These are phyloP conservation scores for Camellia oleifera DNA, from an alignment of 179 eudicot species.

Conservation along the genomic window DNA sequence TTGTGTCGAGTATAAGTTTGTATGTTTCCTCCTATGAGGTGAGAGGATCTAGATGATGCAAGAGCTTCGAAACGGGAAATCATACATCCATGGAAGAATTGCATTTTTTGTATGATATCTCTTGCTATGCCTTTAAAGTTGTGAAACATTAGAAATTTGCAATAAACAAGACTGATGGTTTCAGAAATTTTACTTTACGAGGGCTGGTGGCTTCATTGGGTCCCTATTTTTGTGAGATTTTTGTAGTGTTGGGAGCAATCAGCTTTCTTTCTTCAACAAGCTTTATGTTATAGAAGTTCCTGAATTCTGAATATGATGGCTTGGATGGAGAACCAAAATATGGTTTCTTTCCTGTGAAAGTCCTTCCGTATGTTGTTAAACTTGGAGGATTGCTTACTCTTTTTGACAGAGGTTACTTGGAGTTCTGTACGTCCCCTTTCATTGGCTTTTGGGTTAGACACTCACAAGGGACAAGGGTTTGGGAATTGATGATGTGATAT, in stretches of 20 bases:
- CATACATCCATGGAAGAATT: neutral
- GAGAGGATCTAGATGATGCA: neutral
- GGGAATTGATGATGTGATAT: neutral
- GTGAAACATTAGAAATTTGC: neutral
- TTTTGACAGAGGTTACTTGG: neutral
- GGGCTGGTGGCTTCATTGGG: neutral
- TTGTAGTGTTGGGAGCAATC: neutral
- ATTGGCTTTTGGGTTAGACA: neutral
- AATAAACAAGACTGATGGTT: neutral
- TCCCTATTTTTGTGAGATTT: neutral
- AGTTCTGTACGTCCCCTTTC: neutral
- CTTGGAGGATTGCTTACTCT: neutral
- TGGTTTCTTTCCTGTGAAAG: neutral
- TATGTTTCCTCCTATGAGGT: too few species aligned
- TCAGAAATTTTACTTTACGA: neutral
- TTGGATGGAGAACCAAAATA: neutral
- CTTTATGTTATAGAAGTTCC: neutral
- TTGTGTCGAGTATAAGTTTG: neutral
- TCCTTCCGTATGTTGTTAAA: neutral
- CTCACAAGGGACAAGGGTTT: neutral
- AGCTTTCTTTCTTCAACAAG: neutral
- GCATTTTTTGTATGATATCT: neutral
- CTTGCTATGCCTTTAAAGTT: too few species aligned
- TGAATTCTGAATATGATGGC: neutral
- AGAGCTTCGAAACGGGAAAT: neutral